Base-by-base conservation (phyloP, 2,329 filamentous ascomycete species). In the Fusarium redolens region DNA sequence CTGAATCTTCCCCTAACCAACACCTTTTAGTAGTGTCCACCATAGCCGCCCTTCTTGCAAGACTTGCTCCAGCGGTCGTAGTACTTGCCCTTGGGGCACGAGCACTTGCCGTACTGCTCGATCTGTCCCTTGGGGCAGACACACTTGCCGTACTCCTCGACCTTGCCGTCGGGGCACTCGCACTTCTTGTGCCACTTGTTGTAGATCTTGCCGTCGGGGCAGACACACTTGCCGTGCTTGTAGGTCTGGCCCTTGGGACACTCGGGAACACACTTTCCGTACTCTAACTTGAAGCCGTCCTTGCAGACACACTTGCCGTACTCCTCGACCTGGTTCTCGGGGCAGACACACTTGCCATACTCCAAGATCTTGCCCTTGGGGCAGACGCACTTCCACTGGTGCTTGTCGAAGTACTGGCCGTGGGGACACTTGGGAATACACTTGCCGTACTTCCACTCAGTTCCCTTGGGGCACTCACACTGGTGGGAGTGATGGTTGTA, bases 1-100 rank as follows among this genome's bases (percentile, higher is more conserved):
- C 31, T 22, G 18, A 33, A 14, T 25, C 20, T 20, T 15, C 14
- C 12, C 37, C 0, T 15, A 2, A 18, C 18, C 25, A 18, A 4
- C 41, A 44, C 30, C 28, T 38, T 43, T 61, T 70, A 71, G 61
- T 71, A 50, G 37, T 59, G 50, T 18, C 13, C 18, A 20, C 52
- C 30, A 45, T 70, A 68, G 22, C 67, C 71, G 17, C 63, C 58
- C 61, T 72, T 74, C 68, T 74, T 72, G 68, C 67, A 69, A 2
- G 44, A 18, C 65, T 69, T 69, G 58, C 56, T 57, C 62, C 71
- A 73, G 70, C 71, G 70, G 45, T 66, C 58, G 40, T 68, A 68
- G 71, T 72, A 73, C 51, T 71, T 67, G 11, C 68, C 68, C 67
- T 71, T 71, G 56, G 67, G 68, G 31, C 68, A 71, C 35, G 35